Percentiles rank a stretch among this genome's conserved stretches.
These are phyloP conservation scores for Fusarium concolor DNA, from an alignment of 2,329 filamentous ascomycete species.

Conservation along the genomic window DNA sequence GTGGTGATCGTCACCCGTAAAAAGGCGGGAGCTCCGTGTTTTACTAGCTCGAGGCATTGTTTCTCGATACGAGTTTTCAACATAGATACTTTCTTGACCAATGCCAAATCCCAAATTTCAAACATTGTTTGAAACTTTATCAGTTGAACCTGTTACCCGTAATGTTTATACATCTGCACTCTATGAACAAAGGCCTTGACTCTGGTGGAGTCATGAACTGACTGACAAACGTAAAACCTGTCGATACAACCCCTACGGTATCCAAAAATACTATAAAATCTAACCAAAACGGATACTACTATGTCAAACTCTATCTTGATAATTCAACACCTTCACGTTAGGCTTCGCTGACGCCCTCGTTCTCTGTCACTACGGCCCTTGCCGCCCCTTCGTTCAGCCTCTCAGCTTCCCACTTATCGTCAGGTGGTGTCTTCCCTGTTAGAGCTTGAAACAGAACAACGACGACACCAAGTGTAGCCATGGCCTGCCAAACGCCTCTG, in stretches of 20 bases:
- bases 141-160: constrained; percentile 6
- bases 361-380: constrained; percentile 43
- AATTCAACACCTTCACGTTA: constrained; percentile 8
- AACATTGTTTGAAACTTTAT: constrained; percentile 12
- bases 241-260: neutral
- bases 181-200: constrained; percentile 1
- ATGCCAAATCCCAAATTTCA: constrained; percentile 2
- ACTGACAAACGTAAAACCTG: neutral
- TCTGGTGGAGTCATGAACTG: constrained; percentile 9
- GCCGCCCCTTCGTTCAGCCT: constrained; percentile 49
- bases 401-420: constrained; percentile 60
- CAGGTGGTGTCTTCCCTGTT: constrained; percentile 63
- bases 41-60: constrained; percentile 4
- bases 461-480: constrained; percentile 56
- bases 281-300: constrained; percentile 2
- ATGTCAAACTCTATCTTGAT: constrained; percentile 1
- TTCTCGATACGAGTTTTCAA: neutral
- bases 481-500: constrained; percentile 60
- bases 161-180: constrained; percentile 1
- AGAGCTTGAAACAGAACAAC: constrained; percentile 62
- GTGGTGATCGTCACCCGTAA: too few species aligned
- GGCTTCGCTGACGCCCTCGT: constrained; percentile 50
- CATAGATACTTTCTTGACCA: neutral
- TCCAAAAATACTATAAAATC: constrained; percentile 4
- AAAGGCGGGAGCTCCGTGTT: constrained; percentile 2